Evolutionary conservation across 2,329 filamentous ascomycete genomes (phyloP), one percentile per base, ranked within the genome.

Genomic region (Arachnomyces sp.): DNA sequence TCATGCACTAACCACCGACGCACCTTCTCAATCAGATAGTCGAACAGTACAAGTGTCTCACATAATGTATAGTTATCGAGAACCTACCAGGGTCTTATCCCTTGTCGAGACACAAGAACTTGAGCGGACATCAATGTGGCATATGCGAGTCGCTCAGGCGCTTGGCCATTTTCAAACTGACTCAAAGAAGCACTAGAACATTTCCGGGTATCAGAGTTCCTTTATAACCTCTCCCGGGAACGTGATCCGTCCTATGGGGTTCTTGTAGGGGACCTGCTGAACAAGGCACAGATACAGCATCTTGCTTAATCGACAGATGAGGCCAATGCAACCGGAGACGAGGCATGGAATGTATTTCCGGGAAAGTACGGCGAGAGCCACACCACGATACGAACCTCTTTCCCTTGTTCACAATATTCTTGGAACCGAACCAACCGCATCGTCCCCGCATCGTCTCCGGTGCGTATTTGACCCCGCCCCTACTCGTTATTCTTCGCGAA

Each of bases 251-350:
- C 20, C 12, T 16, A 6, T n/a, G n/a, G n/a, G 3, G 4, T 12
- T 34, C 33, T 13, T 28, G 31, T 38, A 6, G 18, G 13, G 7
- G 14, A 29, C 13, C 31, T 38, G 35, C 25, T 38, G 31, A 2
- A 38, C 35, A 38, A 28, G 18, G 35, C 35, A 14, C 35, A 38
- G 16, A 38, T 38, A 28, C 28, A 38, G 18, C 17, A 38, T 14
- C 17, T 12, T 12, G 35, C 35, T 6, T 15, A 30, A 28, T 15
- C 31, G 35, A 28, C 18, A 38, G 35, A 29, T 29, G 18, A 38
- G 13, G 35, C 35, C 11, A 30, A 29, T 29, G 35, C 35, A 12
- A 38, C 35, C 4, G 35, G 20, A 11, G 18, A 30, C 13, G 35
- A 38, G 14, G 35, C 18, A 7, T 29, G 33, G 33, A 17, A 34